Base-by-base conservation (phyloP, 352 stramenopile species). In the Phytophthora melonis region DNA sequence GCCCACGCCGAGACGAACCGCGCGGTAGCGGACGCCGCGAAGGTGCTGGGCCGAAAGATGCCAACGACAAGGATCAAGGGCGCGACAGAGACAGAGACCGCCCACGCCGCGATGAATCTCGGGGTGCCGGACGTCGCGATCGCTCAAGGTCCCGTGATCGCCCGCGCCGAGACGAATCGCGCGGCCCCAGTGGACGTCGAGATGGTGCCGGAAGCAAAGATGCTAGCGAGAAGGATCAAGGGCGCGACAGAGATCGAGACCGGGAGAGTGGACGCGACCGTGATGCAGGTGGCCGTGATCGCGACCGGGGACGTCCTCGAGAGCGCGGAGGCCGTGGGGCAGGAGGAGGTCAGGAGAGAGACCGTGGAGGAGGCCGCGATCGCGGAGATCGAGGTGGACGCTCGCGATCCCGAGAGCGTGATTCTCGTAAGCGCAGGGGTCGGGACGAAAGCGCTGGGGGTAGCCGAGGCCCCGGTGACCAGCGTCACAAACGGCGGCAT, bases 361-460 rank as follows among this genome's bases (percentile, higher is more conserved):
- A 74, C 7, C 75, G 66, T 61, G 65, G 63, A 47, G 65, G 63
- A 47, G 77, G 80, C 43, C 72, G 68, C 16, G 74, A 61, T 30
- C 66, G 79, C 41, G 73, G 71, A 58, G 79, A 85, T 18, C 72
- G 81, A 27, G 69, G 66, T 11, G 62, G 78, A 36, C 82, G 82
- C 1, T 88, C 81, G 19, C 72, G 84, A 47, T 83, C 82, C n/a
- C 77, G 86, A 25, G 87, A 93, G 39, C 85, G 84, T 62, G 87
- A 93, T 66, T 84, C 84, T 32, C 80, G 85, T 18, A 93, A 93
- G 66, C 84, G 86, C 13, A 87, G 84, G 55, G 79, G 70, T 25
- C 82, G 88, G 7, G 86, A 93, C 6, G 83, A 91, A 49, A 83
- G 75, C 27, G 60, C 77, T 41, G 59, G 68, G 2, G 67, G 74